Evolutionary conservation across 2,329 filamentous ascomycete genomes (phyloP).

Genomic region (Penicillium sp.): DNA sequence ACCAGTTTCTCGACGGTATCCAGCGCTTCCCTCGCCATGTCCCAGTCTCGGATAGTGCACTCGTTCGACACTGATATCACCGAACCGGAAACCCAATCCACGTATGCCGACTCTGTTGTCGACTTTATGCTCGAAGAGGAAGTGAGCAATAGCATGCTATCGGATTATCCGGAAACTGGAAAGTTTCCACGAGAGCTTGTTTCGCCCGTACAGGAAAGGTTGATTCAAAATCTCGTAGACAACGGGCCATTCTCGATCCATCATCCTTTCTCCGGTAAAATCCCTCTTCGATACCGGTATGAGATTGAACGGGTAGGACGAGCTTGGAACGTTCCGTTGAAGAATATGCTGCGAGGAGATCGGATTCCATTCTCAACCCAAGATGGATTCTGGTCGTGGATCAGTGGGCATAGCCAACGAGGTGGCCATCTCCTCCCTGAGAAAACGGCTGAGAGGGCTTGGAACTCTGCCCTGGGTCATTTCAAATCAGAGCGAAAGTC

Average conservation of each 20-base stretch:
- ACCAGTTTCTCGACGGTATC: constrained; percentile 25
- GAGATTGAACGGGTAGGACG: constrained; percentile 35
- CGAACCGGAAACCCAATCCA: constrained; percentile 24
- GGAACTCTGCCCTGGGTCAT: constrained; percentile 31
- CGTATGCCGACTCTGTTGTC: constrained; percentile 26
- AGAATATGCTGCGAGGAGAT: constrained; percentile 27
- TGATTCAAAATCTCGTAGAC: constrained; percentile 4
- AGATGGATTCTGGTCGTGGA: constrained; percentile 33
- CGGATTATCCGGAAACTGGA: neutral
- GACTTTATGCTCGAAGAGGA: neutral
- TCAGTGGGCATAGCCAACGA: constrained; percentile 24
- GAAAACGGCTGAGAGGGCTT: constrained; percentile 27
- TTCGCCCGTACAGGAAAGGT: neutral
- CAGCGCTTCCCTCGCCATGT: constrained; percentile 5
- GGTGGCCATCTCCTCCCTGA: constrained; percentile 26
- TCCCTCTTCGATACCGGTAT: constrained; percentile 35
- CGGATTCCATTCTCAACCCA: constrained; percentile 23
- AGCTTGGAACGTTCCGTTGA: constrained; percentile 25
- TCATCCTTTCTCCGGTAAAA: constrained; percentile 21
- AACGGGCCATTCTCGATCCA: constrained; percentile 35
- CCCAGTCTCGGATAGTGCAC: constrained; percentile 1
- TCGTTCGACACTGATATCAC: constrained; percentile 31
- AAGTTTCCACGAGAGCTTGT: neutral
- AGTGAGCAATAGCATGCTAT: neutral
- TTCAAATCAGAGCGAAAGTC: constrained; percentile 34